These are phyloP conservation scores for Cryphonectria radicalis DNA, from an alignment of 2,329 filamentous ascomycete species.

Conservation along the genomic window DNA sequence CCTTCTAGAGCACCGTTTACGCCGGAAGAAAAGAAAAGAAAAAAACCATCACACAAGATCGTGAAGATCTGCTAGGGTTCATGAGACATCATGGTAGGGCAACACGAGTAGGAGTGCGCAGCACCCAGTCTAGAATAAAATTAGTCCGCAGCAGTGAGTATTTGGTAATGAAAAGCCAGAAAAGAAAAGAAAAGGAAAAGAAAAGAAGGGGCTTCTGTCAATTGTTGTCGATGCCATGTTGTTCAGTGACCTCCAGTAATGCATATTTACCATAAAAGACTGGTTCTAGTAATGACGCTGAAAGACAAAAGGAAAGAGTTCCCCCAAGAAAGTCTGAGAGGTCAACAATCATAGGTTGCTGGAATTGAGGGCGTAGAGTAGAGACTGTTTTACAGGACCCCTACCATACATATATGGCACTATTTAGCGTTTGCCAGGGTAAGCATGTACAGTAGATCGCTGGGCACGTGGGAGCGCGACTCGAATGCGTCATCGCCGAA, in stretches of 20 bases:
- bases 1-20: not conserved
- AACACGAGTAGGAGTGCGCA: not conserved
- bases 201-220: too few species aligned
- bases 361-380: not conserved
- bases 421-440: not conserved
- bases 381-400: not conserved
- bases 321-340: not conserved
- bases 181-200: too few species aligned
- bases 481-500: conserved; percentile 11
- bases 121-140: not conserved
- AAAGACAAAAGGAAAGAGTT: not conserved
- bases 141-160: not conserved
- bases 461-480: conserved; percentile 5
- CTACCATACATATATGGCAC: not conserved
- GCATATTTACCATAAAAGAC: not conserved
- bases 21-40: not conserved
- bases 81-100: not conserved
- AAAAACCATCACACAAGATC: not conserved
- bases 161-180: not conserved
- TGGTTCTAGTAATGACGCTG: not conserved
- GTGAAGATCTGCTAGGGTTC: not conserved
- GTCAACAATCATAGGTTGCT: not conserved
- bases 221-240: not conserved
- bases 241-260: not conserved
- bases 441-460: not conserved